Percentiles rank a stretch among this genome's conserved stretches.
These are phyloP conservation scores for Taiozyma sp. DNA, from an alignment of 1,139 yeast genomes.

Conservation along the genomic window DNA sequence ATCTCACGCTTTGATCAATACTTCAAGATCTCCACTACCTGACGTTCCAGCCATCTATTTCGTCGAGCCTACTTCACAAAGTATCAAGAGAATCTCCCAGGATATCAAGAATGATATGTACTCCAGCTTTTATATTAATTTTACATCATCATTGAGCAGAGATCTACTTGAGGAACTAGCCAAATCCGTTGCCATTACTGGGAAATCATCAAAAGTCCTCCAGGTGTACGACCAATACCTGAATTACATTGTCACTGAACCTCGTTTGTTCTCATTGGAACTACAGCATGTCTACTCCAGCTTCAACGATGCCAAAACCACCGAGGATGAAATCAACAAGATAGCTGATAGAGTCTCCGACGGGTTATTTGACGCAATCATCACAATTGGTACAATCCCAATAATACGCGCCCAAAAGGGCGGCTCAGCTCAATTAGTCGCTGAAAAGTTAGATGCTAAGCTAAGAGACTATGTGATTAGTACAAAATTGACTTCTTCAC, in stretches of 20 bases:
- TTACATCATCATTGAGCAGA: slow-evolving; percentile 74
- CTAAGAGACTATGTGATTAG: slow-evolving; percentile 81
- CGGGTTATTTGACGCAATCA: slow-evolving; percentile 73
- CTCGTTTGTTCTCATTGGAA: slow-evolving; percentile 80
- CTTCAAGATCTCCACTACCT: slow-evolving; percentile 71
- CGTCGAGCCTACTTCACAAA: slow-evolving; percentile 79
- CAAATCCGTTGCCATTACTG: slow-evolving; percentile 65
- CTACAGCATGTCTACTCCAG: slow-evolving; percentile 57
- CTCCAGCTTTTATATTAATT: slow-evolving; percentile 76
- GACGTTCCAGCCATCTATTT: slow-evolving; percentile 95
- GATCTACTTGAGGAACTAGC: slow-evolving; percentile 86
- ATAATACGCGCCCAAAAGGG: slow-evolving; percentile 87
- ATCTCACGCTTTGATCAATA: slow-evolving; percentile 68
- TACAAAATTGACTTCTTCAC: slow-evolving; percentile 36
- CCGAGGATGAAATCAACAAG: slow-evolving; percentile 67
- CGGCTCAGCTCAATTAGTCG: slow-evolving; percentile 94
- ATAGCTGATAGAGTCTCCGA: slow-evolving; percentile 67
- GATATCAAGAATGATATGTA: slow-evolving; percentile 74
- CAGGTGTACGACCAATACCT: slow-evolving; percentile 93
- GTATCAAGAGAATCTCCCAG: slow-evolving; percentile 58
- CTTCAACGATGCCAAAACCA: slow-evolving; percentile 64
- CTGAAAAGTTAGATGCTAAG: slow-evolving; percentile 76
- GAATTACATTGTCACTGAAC: slow-evolving; percentile 89
- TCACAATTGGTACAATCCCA: slow-evolving; percentile 78
- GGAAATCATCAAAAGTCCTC: slow-evolving; percentile 62